Percentiles rank a stretch among this genome's conserved stretches.
phyloP scores from a whole-genome alignment of 2,329 filamentous ascomycete genomes.

The Mollisia scopiformis region DNA sequence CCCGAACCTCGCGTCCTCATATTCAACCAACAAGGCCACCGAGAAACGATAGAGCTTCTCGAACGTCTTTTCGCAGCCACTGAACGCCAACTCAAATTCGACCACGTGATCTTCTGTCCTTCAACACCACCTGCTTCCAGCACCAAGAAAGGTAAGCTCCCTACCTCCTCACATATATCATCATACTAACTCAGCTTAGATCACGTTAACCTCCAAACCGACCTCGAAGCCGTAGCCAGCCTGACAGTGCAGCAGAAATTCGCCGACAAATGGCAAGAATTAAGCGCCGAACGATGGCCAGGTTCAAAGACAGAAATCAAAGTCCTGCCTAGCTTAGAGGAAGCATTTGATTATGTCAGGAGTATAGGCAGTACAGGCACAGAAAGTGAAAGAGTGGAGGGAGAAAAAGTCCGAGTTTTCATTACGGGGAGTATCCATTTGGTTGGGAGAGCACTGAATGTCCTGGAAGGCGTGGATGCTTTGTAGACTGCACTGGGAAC shows the following conservation, averaged over 20 bases:
- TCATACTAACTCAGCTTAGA: slow-evolving; percentile 39
- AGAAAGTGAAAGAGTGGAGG: slow-evolving; percentile 10
- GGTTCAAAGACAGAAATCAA: slow-evolving; percentile 16
- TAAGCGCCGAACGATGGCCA: too few species aligned
- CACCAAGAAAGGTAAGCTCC: slow-evolving; percentile 35
- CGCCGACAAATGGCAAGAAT: slow-evolving; percentile 33
- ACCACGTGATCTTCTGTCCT: slow-evolving; percentile 79
- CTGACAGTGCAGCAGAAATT: slow-evolving; percentile 69
- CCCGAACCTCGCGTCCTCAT: slow-evolving; percentile 61
- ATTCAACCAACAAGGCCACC: slow-evolving; percentile 79
- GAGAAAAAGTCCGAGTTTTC: slow-evolving; percentile 38
- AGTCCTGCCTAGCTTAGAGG: slow-evolving; percentile 53
- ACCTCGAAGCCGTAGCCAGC: slow-evolving; percentile 44
- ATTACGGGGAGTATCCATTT: slow-evolving; percentile 67
- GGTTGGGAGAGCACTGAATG: slow-evolving; percentile 71
- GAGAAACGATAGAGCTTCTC: slow-evolving; percentile 51
- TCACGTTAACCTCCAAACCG: slow-evolving; percentile 55
- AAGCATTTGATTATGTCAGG: slow-evolving; percentile 54
- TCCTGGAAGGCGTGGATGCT: slow-evolving; percentile 56
- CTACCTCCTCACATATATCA: neutral
- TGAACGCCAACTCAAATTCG: slow-evolving; percentile 54
- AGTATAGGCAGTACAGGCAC: slow-evolving; percentile 31
- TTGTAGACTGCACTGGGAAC: slow-evolving; percentile 18
- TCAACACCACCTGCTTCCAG: slow-evolving; percentile 65
- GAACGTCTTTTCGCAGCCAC: slow-evolving; percentile 50